Evolutionary conservation across 192 early-diverging fungal species (phyloP), one percentile per base, ranked within the genome.

Genomic region (Rhizoclosmatium sp.): DNA sequence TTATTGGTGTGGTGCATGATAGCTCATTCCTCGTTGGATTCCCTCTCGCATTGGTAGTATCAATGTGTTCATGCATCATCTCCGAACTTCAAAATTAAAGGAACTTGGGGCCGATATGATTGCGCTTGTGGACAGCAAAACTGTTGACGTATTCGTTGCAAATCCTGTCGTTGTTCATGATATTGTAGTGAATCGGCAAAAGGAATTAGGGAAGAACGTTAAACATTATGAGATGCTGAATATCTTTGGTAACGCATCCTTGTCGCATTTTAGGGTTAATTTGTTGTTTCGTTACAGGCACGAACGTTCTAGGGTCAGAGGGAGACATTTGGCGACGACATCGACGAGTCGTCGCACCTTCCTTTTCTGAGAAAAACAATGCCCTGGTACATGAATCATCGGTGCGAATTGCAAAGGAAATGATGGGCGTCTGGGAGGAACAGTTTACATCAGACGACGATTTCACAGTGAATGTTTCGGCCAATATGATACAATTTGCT

Each of bases 361-460:
- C 45, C 40, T 83, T 83, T 58, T 64, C 66, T 10, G 82, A 83
- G 56, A n/a, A 64, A 40, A 78, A 83, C 64, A 83, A 78, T 64
- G 68, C 65, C 21, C 46, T 66, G 58, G 82, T 83, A 16, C 68
- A 69, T 46, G 64, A 76, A 19, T 19, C n/a, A 12, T 81, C 77
- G 41, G 39, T 69, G 4, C 1, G 3, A 51, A 46, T 59, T 39
- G 65, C 59, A n/a, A 23, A 83, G 0, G 51, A 65, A 9, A 69
- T 82, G 78, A 64, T 82, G 79, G 40, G 49, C 61, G 2, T 62
- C 69, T 9, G 77, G 82, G 82, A 31, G 69, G 23, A 48, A 31
- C 23, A 10, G 39, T 23, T 47, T 46, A 16, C 69, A n/a, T 7
- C 14, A 41, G 78, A 40, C 31, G 31, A 31, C 31, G 31, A 31